These are phyloP conservation scores for Stenocarpella maydis DNA, from an alignment of 2,329 filamentous ascomycete genomes.

Conservation along the genomic window DNA sequence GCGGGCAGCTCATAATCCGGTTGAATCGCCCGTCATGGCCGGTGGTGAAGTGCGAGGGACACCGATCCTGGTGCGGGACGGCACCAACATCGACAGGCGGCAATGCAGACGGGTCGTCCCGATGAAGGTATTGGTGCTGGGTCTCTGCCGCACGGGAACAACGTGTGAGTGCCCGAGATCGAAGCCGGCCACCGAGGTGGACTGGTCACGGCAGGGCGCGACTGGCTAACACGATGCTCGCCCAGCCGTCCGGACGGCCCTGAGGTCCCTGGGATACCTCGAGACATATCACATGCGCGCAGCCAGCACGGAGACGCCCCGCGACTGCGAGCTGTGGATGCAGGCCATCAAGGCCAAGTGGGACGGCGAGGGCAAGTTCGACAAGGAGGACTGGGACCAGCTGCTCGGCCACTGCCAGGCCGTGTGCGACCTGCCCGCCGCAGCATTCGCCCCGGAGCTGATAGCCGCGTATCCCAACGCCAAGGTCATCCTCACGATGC, in stretches of 20 bases:
- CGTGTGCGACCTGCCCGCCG: slow-evolving; percentile 35
- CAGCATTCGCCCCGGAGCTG: slow-evolving; percentile 52
- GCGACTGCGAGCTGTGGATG: slow-evolving; percentile 39
- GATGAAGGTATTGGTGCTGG: slow-evolving; percentile 76
- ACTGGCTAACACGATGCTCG: neutral
- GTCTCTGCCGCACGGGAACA: slow-evolving; percentile 61
- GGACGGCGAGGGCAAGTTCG: slow-evolving; percentile 40
- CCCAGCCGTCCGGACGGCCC: slow-evolving; percentile 30
- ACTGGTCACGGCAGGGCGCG: neutral
- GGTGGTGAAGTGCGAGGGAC: slow-evolving; percentile 17
- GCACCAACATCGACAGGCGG: slow-evolving; percentile 71
- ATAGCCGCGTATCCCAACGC: slow-evolving; percentile 57
- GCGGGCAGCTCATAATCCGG: neutral
- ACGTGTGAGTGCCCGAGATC: slow-evolving; percentile 18
- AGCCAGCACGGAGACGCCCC: slow-evolving; percentile 34
- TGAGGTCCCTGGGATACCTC: slow-evolving; percentile 33
- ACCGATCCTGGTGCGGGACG: slow-evolving; percentile 30
- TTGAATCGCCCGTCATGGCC: slow-evolving; percentile 7
- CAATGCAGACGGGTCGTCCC: slow-evolving; percentile 72
- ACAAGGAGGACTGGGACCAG: slow-evolving; percentile 54
- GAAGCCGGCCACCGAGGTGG: too few species aligned
- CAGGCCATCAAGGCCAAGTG: slow-evolving; percentile 40
- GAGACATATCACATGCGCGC: slow-evolving; percentile 36
- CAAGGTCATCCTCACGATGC: slow-evolving; percentile 54
- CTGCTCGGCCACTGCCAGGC: slow-evolving; percentile 53